These are phyloP conservation scores for Tolypocladium nubicola DNA, from an alignment of 2,329 filamentous ascomycete genomes.

Conservation along the genomic window DNA sequence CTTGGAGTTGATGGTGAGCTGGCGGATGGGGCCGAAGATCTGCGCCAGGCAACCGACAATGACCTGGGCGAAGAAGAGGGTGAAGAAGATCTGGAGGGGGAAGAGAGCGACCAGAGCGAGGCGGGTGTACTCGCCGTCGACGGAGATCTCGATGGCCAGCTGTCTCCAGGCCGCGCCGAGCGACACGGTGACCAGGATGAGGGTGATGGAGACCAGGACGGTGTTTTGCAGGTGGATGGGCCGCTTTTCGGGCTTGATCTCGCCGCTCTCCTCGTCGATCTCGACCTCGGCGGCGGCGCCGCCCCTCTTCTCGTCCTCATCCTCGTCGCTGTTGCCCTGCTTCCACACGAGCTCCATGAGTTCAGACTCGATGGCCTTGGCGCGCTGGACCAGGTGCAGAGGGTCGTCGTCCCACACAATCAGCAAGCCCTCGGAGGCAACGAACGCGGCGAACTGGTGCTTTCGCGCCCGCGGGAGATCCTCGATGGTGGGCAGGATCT, in stretches of 20 bases:
- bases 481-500: conserved; percentile 62
- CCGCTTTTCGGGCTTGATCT: conserved; percentile 52
- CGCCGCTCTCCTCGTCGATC: conserved; percentile 63
- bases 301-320: conserved; percentile 39
- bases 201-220: conserved; percentile 54
- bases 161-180: conserved; percentile 61
- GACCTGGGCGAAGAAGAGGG: conserved; percentile 71
- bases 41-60: conserved; percentile 67
- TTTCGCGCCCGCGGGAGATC: conserved; percentile 63
- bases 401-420: conserved; percentile 79
- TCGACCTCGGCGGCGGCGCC: conserved; percentile 37
- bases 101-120: conserved; percentile 55
- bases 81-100: conserved; percentile 70
- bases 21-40: conserved; percentile 63
- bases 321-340: conserved; percentile 43
- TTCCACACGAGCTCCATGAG: conserved; percentile 72
- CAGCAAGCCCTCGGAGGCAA: conserved; percentile 59
- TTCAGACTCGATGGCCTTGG: conserved; percentile 63
- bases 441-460: conserved; percentile 71
- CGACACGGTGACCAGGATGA: conserved; percentile 53
- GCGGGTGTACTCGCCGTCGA: conserved; percentile 52
- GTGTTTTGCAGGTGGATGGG: conserved; percentile 62
- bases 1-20: conserved; percentile 66
- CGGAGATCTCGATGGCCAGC: conserved; percentile 56
- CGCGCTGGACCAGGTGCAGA: conserved; percentile 56